These are phyloP conservation scores for Sanghuangporus sanghuang DNA, from an alignment of 1,284 basidiomycete genomes.

Conservation along the genomic window DNA sequence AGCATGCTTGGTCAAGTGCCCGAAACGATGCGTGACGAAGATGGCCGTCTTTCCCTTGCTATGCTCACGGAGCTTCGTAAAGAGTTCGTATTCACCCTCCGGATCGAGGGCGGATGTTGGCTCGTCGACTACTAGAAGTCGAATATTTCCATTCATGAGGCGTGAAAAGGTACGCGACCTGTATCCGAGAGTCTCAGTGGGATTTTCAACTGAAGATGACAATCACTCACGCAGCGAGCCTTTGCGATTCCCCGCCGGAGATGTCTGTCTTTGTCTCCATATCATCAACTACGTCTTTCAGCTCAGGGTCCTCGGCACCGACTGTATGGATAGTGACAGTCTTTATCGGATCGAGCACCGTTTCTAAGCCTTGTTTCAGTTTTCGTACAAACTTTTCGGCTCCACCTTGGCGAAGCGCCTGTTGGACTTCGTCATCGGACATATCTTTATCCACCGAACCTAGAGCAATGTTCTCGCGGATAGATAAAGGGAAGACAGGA, in stretches of 20 bases:
- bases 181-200: no score
- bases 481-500: slow-evolving; percentile 35
- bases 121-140: slow-evolving; percentile 37
- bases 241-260: slow-evolving; percentile 37
- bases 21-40: slow-evolving; percentile 36
- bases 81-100: slow-evolving; percentile 31
- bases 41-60: slow-evolving; percentile 32
- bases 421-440: slow-evolving; percentile 24
- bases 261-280: slow-evolving; percentile 32
- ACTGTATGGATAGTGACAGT: not conserved
- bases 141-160: slow-evolving; percentile 31
- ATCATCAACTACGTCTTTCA: slow-evolving; percentile 11
- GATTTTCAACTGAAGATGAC: no score
- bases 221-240: slow-evolving; percentile 26
- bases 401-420: slow-evolving; percentile 33
- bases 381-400: slow-evolving; percentile 30
- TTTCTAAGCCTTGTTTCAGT: slow-evolving; percentile 31
- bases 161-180: not conserved
- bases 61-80: slow-evolving; percentile 26
- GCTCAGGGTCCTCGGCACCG: not conserved
- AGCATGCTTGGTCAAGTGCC: slow-evolving; percentile 31
- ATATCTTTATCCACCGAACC: slow-evolving; percentile 21
- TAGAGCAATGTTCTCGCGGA: slow-evolving; percentile 38
- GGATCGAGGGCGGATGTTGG: slow-evolving; percentile 35
- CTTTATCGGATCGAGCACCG: slow-evolving; percentile 30